phyloP scores from a whole-genome alignment of 441 rosid species.

The Melastoma candidum region DNA sequence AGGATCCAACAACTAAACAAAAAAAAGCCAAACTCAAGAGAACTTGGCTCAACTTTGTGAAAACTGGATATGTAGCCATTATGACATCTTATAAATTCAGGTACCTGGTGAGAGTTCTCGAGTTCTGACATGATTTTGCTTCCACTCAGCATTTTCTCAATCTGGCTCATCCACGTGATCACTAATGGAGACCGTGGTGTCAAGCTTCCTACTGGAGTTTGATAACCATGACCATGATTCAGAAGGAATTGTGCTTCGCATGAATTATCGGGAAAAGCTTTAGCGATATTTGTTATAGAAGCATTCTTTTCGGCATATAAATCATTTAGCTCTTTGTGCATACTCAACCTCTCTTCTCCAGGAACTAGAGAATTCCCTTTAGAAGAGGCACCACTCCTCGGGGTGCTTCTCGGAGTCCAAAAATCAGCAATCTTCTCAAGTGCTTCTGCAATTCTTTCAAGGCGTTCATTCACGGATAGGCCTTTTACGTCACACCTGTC shows the following conservation, averaged over 20 bases:
- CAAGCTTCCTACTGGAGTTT: constrained; percentile 61
- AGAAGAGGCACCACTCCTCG: constrained; percentile 40
- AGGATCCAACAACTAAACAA: too few relatives aligned
- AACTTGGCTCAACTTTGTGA: too few relatives aligned
- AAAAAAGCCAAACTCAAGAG: too few relatives aligned
- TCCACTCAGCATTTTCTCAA: constrained; percentile 67
- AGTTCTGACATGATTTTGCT: constrained; percentile 69
- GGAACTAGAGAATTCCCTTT: constrained; percentile 34
- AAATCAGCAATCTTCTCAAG: constrained; percentile 75
- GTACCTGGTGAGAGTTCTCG: constrained; percentile 82
- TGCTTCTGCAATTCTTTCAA: constrained; percentile 88
- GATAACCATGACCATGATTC: constrained; percentile 35
- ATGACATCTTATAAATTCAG: neutral
- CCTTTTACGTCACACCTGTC: constrained; percentile 98
- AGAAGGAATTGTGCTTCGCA: constrained; percentile 28
- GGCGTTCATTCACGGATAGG: constrained; percentile 64
- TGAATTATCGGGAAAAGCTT: constrained; percentile 34
- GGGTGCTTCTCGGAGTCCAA: constrained; percentile 62
- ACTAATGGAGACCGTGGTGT: constrained; percentile 83
- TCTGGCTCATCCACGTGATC: constrained; percentile 74
- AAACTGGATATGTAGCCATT: too few relatives aligned
- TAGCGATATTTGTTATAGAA: constrained; percentile 40
- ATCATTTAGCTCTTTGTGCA: constrained; percentile 38
- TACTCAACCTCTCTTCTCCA: constrained; percentile 26
- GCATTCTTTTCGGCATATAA: constrained; percentile 31